Base-by-base conservation (phyloP, 1,139 yeast species). In the Ogataea hybrid region DNA sequence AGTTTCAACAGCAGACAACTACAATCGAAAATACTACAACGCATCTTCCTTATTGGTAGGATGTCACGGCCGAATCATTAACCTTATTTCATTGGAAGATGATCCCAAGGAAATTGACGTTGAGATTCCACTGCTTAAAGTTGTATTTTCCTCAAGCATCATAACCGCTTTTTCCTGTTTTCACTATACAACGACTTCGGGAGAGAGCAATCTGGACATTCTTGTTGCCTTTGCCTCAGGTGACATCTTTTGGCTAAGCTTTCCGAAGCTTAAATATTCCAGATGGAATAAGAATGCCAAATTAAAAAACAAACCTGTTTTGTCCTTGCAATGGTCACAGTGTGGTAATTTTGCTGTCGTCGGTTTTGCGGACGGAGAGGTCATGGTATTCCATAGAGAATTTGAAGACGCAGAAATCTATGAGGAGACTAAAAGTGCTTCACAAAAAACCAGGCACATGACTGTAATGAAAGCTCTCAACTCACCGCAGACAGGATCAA, bases 181-280 rank as follows among this genome's bases (percentile, higher is more conserved):
- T 33, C 43, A 50, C 10, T 51, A 51, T 35, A 22, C 36, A 3
- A 39, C 48, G 1, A 15, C 50, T 3, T 56, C 59, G n/a, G 59
- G 67, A n/a, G 60, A 63, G 14, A 58, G 59, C 20, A 65, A 66
- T 41, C 47, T 77, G 12, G 83, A 77, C 43, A 58, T 74, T n/a
- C 59, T 71, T 7, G 53, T 76, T 12, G 82, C 81, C 5, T 70
- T 73, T 47, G 66, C 76, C 1, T 62, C 75, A 1, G 80, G 81
- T 20, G 83, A 77, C 51, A 59, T 75, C n/a, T 49, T 77, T n/a
- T 77, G 81, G 81, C 52, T 71, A 27, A 80, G 75, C 49, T 70
- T 76, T 11, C 58, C 65, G 22, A 64, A 69, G 34, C 64, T 67
- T 57, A 67, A 69, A 43, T 77, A 74, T 56, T 59, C 73, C 21